Evolutionary conservation across 768 basidiomycete genomes (phyloP), one percentile per base, ranked within the genome.

Genomic region (Lanmaoa rubissima): DNA sequence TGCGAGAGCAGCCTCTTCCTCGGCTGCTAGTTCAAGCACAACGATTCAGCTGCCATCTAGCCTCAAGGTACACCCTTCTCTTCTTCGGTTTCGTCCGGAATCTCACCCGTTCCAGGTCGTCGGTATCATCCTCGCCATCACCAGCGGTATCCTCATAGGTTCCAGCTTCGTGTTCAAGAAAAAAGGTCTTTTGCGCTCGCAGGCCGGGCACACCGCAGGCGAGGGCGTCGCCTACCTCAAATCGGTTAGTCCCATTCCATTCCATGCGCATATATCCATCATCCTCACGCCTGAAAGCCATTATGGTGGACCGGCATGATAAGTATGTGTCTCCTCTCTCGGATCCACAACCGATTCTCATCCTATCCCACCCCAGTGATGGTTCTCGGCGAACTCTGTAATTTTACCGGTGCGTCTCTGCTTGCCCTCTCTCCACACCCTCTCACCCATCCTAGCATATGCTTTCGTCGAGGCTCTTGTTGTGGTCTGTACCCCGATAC

Each of bases 151-250:
- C 31, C 83, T 99, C 58, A 99, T 98, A 58, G 97, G 96, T 5
- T 82, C 83, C 40, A 89, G 87, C 64, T 98, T 98, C 72, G 95
- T 98, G 3, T 88, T 99, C 78, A 99, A 99, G 85, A 99, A 99
- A 82, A 97, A 93, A 68, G 96, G 91, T 10, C 77, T 93, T 19
- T 69, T 93, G 51, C 80, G 85, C 72, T 84, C 87, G 69, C 90
- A 91, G 77, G 88, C 89, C 57, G 93, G 90, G 62, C 86, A 88
- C 57, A 72, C 74, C 40, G 82, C 87, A 4, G 90, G 90, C 53
- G 89, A 92, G 69, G 95, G 96, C 32, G 93, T 96, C 57, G 92
- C 83, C 13, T 99, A 98, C 76, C 84, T 98, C 68, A 98, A 96
- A 76, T 92, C 90, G 68, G 90, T 92, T 71, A 72, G 89, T 78